Percentiles rank a stretch among this genome's conserved stretches.
These are phyloP conservation scores for Amaranthus tricolor DNA, from an alignment of 179 eudicot species.

Conservation along the genomic window DNA sequence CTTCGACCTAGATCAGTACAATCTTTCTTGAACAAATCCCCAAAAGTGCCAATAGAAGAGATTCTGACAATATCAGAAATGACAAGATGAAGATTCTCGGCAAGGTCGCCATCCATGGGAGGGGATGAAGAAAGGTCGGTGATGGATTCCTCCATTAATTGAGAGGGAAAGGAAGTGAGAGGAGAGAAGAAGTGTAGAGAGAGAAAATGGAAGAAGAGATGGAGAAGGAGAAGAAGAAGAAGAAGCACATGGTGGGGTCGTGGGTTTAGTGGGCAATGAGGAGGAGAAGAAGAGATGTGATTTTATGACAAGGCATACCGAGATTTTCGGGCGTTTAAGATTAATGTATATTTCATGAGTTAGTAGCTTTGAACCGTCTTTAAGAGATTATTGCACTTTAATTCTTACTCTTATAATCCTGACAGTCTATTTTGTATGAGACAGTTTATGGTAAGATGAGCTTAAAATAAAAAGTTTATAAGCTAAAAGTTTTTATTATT, in stretches of 20 bases:
- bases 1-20: slow-evolving; percentile 48
- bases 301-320: slow-evolving; percentile 14
- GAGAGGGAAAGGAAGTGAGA: background rate
- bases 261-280: slow-evolving; percentile 2
- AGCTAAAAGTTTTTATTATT: no score
- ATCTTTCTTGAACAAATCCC: slow-evolving; percentile 37
- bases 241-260: slow-evolving; percentile 24
- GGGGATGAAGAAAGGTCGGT: background rate
- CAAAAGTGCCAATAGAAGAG: slow-evolving; percentile 22
- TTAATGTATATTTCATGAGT: background rate
- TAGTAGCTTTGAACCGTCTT: background rate
- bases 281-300: background rate
- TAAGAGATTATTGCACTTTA: background rate
- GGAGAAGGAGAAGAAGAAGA: slow-evolving; percentile 2
- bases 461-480: no score
- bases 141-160: slow-evolving; percentile 2
- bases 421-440: no score
- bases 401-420: background rate
- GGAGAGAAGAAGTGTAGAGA: background rate
- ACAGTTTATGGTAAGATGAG: no score
- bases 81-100: slow-evolving; percentile 21
- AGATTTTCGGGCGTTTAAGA: slow-evolving; percentile 28
- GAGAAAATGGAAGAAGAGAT: slow-evolving; percentile 5
- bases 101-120: slow-evolving; percentile 16
- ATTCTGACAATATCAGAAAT: slow-evolving; percentile 30